Percentiles rank a stretch among this genome's conserved stretches.
Conservation (phyloP, 345 rosid species). For the Arabidopsis thaliana region TAIR10.1 NC_003076.8:8349001-8349500, state of each 20-base stretch:
- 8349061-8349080: not conserved
- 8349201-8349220: constrained; percentile 94
- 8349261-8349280: constrained; percentile 66
- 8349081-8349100: not conserved
- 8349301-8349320: constrained; percentile 41
- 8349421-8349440: constrained; percentile 5
- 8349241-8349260: constrained; percentile 59
- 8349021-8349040: constrained; percentile 5
- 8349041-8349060: constrained; percentile 17
- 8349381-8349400: constrained; percentile 68
- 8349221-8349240: constrained; percentile 80
- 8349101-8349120: constrained; percentile 6
- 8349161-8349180: constrained; percentile 63
- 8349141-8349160: not conserved
- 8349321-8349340: constrained; percentile 35
- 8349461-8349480: not conserved
- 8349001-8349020: not conserved
- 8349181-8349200: constrained; percentile 71
- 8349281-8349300: constrained; percentile 42
- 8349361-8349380: constrained; percentile 67
- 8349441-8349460: not conserved
- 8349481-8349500: constrained; percentile 21
- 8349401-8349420: constrained; percentile 77
- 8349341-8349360: constrained; percentile 41
- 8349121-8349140: constrained; percentile 15